Evolutionary conservation across 78 protist species (phyloP), one percentile per base, ranked within the genome.

Genomic region (Dictyostelium capitatum): DNA sequence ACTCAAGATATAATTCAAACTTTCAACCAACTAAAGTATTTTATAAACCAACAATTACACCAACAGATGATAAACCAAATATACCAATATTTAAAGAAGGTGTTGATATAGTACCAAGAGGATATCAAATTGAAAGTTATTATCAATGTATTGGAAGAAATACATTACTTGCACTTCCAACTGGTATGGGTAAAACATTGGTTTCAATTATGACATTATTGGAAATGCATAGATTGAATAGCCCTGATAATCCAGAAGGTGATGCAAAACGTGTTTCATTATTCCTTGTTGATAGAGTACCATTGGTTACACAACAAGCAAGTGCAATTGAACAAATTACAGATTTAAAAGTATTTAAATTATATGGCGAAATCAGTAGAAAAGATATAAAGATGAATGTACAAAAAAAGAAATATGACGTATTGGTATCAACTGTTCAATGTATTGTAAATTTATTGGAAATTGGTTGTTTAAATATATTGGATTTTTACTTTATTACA

Each of bases 301-400:
- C 95, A 48, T 84, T 92, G 79, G 95, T 74, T 12, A 41, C 54
- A 19, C 95, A 92, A 53, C 95, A 92, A 48, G 51, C 59, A 0
- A 43, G 46, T 14, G 89, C 89, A 41, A 80, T 90, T 19, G 57
- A 46, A 41, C n/a, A 64, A 10, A 9, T 47, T 19, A 30, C 37
- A 3, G 14, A 19, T 23, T 17, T 87, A n/a, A 87, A 74, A 12
- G 69, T 64, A 10, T n/a, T 50, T 8, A 17, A 17, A 70, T 17
- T 37, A 0, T 62, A 62, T 32, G 64, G 85, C 12, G 80, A 87
- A 14, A 65, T 46, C 3, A 69, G 78, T 47, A 17, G 41, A 12
- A 4, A n/a, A 1, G 19, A 62, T 6, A 23, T 12, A 1, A 59
- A 10, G 50, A 43, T 4, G 19, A 41, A 64, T 2, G 19, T 57